Conservation (phyloP, 192 early-diverging fungal species). For the Phlyctochytrium planicorne region DNA sequence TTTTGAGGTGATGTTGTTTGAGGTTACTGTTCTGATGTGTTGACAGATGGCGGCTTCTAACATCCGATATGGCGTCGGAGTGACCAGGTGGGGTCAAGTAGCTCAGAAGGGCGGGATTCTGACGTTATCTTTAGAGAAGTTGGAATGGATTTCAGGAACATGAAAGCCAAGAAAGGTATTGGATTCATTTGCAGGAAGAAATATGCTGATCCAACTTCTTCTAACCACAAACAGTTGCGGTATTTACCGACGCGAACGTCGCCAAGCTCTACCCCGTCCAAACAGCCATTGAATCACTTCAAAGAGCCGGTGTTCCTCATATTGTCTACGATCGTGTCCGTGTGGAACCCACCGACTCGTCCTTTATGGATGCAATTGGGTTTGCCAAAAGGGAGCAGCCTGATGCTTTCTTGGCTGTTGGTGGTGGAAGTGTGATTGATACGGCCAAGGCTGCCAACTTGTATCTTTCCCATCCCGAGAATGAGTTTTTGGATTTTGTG, state of each 20-base stretch:
- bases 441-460: constrained; percentile 90
- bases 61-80: constrained; percentile 82
- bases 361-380: constrained; percentile 80
- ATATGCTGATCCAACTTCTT: neutral
- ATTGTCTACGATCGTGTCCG: constrained; percentile 75
- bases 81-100: no score
- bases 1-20: constrained; percentile 33
- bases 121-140: no score
- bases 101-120: no score
- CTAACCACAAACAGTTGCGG: constrained; percentile 48
- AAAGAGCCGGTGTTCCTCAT: constrained; percentile 63
- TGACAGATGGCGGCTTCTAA: constrained; percentile 86
- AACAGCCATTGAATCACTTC: constrained; percentile 74
- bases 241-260: constrained; percentile 70
- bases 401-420: constrained; percentile 87
- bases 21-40: neutral
- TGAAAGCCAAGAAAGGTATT: constrained; percentile 71
- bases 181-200: neutral
- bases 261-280: constrained; percentile 73
- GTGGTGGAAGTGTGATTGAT: constrained; percentile 89
- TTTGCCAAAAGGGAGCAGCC: constrained; percentile 71
- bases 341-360: constrained; percentile 73
- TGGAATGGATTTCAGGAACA: constrained; percentile 78
- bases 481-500: constrained; percentile 87
- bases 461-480: constrained; percentile 77